Conservation (phyloP, 2,329 filamentous ascomycete species). For the Bipolaris zeicola region DNA sequence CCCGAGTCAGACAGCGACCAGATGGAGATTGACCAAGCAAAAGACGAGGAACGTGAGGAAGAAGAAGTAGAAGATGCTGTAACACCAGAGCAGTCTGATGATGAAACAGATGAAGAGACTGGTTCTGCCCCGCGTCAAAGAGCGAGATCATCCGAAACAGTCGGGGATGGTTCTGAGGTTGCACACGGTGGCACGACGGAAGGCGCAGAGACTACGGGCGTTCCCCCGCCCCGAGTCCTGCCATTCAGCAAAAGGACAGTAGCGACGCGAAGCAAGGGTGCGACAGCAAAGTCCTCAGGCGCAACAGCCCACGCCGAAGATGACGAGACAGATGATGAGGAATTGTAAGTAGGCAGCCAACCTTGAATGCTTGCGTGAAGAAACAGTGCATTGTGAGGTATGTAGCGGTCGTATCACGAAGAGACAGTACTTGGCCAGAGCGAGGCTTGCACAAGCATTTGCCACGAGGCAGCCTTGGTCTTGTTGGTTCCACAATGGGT, state of each 20-base stretch:
- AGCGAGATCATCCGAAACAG: constrained; percentile 24
- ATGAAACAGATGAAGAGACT: constrained; percentile 45
- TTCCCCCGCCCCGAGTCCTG: constrained; percentile 45
- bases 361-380: not conserved
- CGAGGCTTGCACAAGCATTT: not conserved
- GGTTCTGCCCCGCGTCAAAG: constrained; percentile 20
- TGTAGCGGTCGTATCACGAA: not conserved
- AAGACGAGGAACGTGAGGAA: constrained; percentile 34
- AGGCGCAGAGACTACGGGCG: constrained; percentile 17
- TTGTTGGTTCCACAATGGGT: not conserved
- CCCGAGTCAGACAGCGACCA: constrained; percentile 38
- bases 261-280: constrained; percentile 27
- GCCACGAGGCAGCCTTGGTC: not conserved
- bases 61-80: constrained; percentile 29
- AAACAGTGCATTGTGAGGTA: not conserved
- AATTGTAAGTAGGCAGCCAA: constrained; percentile 26
- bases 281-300: constrained; percentile 16
- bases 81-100: constrained; percentile 46
- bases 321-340: constrained; percentile 48
- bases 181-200: constrained; percentile 24
- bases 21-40: constrained; percentile 41
- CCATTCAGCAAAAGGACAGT: constrained; percentile 36
- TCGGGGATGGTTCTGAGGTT: constrained; percentile 21
- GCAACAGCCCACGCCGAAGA: constrained; percentile 19
- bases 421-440: not conserved